Base-by-base conservation (phyloP, 2,329 filamentous ascomycete genomes). In the Aureobasidium sp. region DNA sequence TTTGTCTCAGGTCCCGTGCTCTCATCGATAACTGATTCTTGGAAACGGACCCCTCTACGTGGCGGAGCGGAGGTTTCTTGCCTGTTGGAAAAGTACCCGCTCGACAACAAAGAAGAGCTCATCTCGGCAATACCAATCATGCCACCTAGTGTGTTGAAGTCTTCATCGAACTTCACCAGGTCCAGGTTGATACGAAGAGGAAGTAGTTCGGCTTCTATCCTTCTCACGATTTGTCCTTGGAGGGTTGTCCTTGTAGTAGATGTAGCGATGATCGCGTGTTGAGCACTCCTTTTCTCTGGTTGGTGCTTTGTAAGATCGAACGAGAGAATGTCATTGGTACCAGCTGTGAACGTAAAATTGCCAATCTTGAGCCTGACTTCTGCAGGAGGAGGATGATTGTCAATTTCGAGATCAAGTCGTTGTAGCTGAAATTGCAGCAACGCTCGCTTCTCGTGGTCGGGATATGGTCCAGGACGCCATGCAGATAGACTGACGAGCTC, bases 61-160 rank as follows among this genome's bases (percentile, higher is more conserved):
- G 76, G 64, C 69, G 64, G 75, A 69, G 66, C 67, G 70, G 48
- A 64, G 59, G 53, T 70, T 20, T 64, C 67, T 41, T 69, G 15
- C 72, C 68, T 32, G 71, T 73, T 23, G 72, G 65, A 13, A 74
- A 72, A 47, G 61, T 67, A 71, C 70, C 76, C 71, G 66, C 69
- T 1, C 0, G 89, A 91, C 12, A 87, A 85, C 65, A 96, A 88
- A 0, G 93, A 96, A 63, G 84, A 89, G 65, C 91, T 90, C 72
- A 97, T 84, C 68, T 94, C 95, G 47, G 99, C 78, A 58, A 99
- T 88, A 66, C 91, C 91, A 72, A 92, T 96, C 47, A 99, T 78
- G 0, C 94, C 94, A 39, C 94, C 94, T 74, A 97, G 92, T 81
- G 90, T 91, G 62, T 85, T 85, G 64, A 97, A 86, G 0, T 90